Evolutionary conservation across 768 basidiomycete species (phyloP), one percentile per base, ranked within the genome.

Genomic region (Kwoniella mangroviensis): DNA sequence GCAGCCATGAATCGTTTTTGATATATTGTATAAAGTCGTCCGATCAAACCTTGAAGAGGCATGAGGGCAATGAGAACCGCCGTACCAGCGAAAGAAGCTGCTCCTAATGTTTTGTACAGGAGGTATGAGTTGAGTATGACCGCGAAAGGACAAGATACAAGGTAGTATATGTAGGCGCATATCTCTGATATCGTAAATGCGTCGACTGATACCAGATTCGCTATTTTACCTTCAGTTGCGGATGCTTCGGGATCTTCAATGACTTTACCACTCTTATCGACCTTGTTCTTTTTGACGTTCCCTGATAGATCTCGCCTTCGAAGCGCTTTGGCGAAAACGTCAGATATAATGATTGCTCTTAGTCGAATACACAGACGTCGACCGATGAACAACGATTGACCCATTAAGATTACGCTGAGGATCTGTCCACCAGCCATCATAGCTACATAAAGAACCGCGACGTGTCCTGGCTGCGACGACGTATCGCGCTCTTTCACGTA

Each of bases 41-140:
- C 78, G 26, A 82, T 69, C 62, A 75, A 65, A 12, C 74, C 78
- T 67, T 83, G 82, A 12, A 84, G 42, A 2, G 83, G 82, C 5
- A 81, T 75, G 22, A 81, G 60, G 7, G 77, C 53, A 42, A 83
- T 65, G 5, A 81, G 67, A 17, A 77, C 75, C 2, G 71, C 77
- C 17, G 81, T 78, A 70, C 79, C 78, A 28, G 81, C 80, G 60
- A 81, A 68, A 13, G 78, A 70, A 34, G 77, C 75, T 28, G 72
- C 19, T 85, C 92, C 93, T 58, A 94, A 88, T 22, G 94, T 85
- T 61, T 85, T 87, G 81, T 93, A 94, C 62, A 95, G 83, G 83
- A 94, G 89, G 70, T 89, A 75, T 1, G 90, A 87, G 28, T 92
- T 92, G 72, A 94, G 87, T 53, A 86, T 76, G 70, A 94, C 87